These are phyloP conservation scores for Termitomyces titanicus DNA, from an alignment of 768 basidiomycete species.

Conservation along the genomic window DNA sequence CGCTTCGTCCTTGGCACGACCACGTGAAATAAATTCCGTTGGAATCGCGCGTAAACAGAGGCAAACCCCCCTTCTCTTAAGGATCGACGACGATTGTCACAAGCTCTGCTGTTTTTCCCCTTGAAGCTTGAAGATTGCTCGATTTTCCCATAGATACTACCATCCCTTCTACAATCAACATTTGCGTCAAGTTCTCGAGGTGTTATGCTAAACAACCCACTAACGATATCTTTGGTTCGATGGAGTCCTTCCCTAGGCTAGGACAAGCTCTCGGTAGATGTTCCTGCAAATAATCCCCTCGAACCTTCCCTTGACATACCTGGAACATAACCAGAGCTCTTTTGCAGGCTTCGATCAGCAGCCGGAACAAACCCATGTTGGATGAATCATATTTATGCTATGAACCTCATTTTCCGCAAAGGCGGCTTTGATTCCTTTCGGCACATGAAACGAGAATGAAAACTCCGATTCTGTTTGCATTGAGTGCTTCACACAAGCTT, in stretches of 20 bases:
- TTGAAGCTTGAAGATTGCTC: background rate
- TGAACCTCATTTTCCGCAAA: too few species aligned
- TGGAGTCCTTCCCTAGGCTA: too few species aligned
- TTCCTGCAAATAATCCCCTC: background rate
- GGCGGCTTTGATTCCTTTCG: too few species aligned
- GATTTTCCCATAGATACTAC: constrained; percentile 5
- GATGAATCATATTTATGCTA: too few species aligned
- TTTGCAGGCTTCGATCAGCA: background rate
- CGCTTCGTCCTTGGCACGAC: background rate
- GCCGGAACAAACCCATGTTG: too few species aligned
- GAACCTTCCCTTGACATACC: background rate
- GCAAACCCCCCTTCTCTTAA: constrained; percentile 5
- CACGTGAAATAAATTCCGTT: constrained; percentile 10
- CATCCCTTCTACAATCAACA: background rate
- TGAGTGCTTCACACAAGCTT: background rate
- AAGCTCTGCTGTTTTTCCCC: constrained; percentile 1
- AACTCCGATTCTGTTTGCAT: background rate
- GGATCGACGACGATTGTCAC: background rate
- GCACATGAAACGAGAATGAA: background rate
- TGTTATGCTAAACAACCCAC: background rate
- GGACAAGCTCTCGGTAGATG: background rate
- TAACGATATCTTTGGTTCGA: background rate
- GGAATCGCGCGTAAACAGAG: constrained; percentile 9
- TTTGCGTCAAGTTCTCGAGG: background rate
- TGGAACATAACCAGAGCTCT: background rate